Evolutionary conservation across 345 rosid genomes (phyloP).

Genomic region (Abelmoschus esculentus): DNA sequence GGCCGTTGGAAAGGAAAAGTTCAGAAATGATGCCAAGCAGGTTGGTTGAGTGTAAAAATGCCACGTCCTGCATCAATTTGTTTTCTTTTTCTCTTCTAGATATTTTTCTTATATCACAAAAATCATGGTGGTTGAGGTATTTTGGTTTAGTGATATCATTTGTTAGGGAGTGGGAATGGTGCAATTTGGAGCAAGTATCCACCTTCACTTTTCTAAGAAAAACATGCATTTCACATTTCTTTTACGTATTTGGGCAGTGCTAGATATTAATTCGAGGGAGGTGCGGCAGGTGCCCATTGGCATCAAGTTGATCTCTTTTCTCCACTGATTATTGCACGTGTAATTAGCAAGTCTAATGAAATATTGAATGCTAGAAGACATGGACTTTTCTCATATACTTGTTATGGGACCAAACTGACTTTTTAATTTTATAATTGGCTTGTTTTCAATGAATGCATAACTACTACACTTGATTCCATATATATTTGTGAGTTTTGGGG

Average conservation of each 20-base stretch:
- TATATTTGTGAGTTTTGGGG: background rate
- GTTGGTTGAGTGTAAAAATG: slow-evolving; percentile 35
- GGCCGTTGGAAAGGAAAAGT: slow-evolving; percentile 99
- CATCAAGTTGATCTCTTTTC: background rate
- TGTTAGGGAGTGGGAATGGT: background rate
- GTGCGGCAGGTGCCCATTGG: background rate
- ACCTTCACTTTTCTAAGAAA: background rate
- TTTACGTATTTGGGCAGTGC: background rate
- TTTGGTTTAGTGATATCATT: background rate
- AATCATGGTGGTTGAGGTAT: no score
- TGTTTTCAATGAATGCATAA: no score
- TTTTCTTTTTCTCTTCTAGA: background rate
- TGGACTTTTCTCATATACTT: no score
- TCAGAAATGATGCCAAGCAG: slow-evolving; percentile 95
- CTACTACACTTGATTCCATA: background rate
- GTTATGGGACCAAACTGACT: no score
- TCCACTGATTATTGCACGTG: no score
- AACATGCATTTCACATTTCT: background rate
- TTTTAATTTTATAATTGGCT: no score
- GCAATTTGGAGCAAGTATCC: background rate
- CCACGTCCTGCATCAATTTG: slow-evolving; percentile 2
- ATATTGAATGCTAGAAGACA: no score
- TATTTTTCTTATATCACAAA: background rate
- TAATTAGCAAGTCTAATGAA: no score
- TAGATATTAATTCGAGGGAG: background rate